phyloP scores from a whole-genome alignment of 2,329 filamentous ascomycete genomes.

The Paracamarosporium sp. region DNA sequence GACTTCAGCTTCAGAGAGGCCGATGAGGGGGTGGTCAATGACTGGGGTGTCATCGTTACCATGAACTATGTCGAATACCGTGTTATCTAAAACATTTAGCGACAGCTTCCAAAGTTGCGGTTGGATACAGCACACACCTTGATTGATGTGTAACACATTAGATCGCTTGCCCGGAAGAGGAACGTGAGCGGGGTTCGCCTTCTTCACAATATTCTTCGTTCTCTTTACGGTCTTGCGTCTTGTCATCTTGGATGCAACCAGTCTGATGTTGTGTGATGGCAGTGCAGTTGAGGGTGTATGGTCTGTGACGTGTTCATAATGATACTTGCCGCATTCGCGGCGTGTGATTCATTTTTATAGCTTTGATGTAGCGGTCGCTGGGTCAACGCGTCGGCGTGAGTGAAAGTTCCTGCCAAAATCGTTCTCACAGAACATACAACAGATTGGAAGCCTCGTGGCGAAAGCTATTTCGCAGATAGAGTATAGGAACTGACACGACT shows the following conservation, averaged over 20 bases:
- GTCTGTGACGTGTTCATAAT: not conserved
- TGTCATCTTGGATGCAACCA: not conserved
- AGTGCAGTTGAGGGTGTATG: too few species aligned
- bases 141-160: too few species aligned
- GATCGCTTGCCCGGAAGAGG: too few species aligned
- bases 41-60: not conserved
- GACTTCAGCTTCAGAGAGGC: not conserved
- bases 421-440: too few species aligned
- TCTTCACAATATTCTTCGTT: too few species aligned
- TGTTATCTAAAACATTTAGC: too few species aligned
- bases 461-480: too few species aligned
- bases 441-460: too few species aligned
- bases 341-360: not conserved
- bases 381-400: not conserved
- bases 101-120: not conserved
- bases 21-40: not conserved
- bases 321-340: not conserved
- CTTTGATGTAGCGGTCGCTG: not conserved
- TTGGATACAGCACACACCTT: not conserved
- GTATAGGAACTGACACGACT: too few species aligned
- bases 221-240: too few species aligned
- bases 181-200: too few species aligned
- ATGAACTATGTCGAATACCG: not conserved
- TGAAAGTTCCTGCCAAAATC: too few species aligned
- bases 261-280: not conserved